Percentiles rank a stretch among this genome's conserved stretches.
These are phyloP conservation scores for Zymoseptoria brevis DNA, from an alignment of 2,329 filamentous ascomycete species.

Conservation along the genomic window DNA sequence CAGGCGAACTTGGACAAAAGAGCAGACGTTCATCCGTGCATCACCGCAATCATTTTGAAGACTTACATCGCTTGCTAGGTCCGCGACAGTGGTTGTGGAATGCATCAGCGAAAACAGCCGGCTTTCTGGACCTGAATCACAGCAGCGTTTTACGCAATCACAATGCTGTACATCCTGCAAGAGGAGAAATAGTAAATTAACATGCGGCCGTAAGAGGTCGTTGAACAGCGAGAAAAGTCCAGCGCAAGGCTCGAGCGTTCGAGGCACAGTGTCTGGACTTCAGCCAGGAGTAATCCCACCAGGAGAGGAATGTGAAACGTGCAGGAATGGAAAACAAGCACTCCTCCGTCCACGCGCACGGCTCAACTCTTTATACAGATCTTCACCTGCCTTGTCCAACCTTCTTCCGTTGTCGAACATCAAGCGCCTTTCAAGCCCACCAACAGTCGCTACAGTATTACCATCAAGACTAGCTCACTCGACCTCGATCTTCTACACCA, in stretches of 20 bases:
- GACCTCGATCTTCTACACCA: neutral
- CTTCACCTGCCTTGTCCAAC: neutral
- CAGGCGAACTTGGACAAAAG: neutral
- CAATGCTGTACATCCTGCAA: no score
- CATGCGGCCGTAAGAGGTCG: neutral
- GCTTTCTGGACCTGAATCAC: neutral
- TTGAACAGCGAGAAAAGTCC: neutral
- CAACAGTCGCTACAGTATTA: neutral
- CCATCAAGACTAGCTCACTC: neutral
- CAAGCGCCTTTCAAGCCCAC: neutral
- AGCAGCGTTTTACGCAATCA: neutral
- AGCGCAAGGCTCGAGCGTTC: neutral
- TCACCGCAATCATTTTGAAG: neutral
- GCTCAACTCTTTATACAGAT: neutral
- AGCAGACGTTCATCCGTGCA: neutral
- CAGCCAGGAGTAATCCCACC: neutral
- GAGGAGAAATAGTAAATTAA: neutral
- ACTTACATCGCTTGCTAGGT: neutral
- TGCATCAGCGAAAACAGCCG: neutral
- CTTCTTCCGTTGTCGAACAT: neutral
- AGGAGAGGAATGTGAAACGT: neutral
- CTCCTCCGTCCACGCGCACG: neutral
- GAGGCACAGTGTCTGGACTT: neutral
- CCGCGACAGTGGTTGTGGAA: neutral
- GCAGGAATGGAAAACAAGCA: neutral